Base-by-base conservation (phyloP, 2,329 filamentous ascomycete genomes). In the Colletotrichum tabaci region DNA sequence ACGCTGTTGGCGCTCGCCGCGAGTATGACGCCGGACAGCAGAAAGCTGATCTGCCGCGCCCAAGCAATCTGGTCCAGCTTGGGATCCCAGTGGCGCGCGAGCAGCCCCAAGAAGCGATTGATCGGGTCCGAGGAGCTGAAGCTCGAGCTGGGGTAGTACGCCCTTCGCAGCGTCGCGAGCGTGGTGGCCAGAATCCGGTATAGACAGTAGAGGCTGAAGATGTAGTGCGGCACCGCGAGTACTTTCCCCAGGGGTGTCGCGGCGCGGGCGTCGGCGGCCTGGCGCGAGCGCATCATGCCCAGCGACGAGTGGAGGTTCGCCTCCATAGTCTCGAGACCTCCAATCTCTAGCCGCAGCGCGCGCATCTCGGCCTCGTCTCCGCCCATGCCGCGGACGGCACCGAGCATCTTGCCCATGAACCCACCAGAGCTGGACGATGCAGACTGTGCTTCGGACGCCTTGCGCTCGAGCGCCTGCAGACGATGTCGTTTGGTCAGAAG, bases 41-140 rank as follows among this genome's bases (percentile, higher is more conserved):
- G 84, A 81, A 97, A 97, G 71, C 92, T 94, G 74, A 97, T 95
- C 78, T 94, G 93, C 40, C 94, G 91, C 26, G 93, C 92, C 94
- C 94, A 97, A 12, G 93, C 93, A 13, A 90, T 88, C 77, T 94
- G 93, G 82, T 97, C 93, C 35, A 97, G 88, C 72, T 91, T 90
- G 3, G 93, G 93, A 78, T 97, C 93, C 89, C 93, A 95, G 82
- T 97, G 93, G 67, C 92, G 92, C 4, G 93, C 94, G 21, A 97
- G 83, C 15, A 97, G 86, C 6, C 93, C 93, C 10, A 97, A 88
- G 73, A 96, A 87, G 74, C 94, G 93, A 83, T 93, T 97, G 79
- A 97, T 93, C 0, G 94, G 94, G 78, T 97, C 95, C 18, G 91
- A 91, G 64, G 89, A 89, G 38, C 92, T 88, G 81, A 94, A 92